phyloP scores from a whole-genome alignment of 306 rosid species.

The Castanea sativa region DNA sequence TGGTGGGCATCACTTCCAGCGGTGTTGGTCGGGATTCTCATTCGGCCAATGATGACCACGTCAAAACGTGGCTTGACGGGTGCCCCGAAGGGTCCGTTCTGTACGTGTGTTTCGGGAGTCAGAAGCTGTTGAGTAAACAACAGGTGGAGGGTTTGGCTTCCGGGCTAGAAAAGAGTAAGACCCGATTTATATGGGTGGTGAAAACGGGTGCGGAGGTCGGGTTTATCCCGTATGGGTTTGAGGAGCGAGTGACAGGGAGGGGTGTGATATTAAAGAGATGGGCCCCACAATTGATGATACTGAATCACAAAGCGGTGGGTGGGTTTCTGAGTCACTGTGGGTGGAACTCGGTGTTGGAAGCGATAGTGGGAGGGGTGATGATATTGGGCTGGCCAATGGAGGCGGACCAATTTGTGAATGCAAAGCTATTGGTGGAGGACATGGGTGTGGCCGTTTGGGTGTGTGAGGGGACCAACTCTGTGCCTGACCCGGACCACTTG shows the following conservation, averaged over 20 bases:
- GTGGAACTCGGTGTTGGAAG: conserved; percentile 68
- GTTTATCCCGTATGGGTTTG: conserved; percentile 48
- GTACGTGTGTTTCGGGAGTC: conserved; percentile 77
- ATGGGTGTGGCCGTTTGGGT: conserved; percentile 40
- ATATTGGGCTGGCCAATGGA: conserved; percentile 85
- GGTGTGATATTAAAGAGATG: conserved; percentile 47
- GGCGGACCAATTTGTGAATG: conserved; percentile 66
- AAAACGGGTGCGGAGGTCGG: conserved; percentile 33
- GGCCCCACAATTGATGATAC: conserved; percentile 50
- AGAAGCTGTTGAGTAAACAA: conserved; percentile 38
- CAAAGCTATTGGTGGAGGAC: conserved; percentile 52
- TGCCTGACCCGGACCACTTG: conserved; percentile 48
- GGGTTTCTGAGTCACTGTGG: conserved; percentile 68
- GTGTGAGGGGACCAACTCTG: conserved; percentile 47
- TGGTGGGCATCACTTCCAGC: neutral
- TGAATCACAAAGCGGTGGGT: conserved; percentile 48
- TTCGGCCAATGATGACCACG: neutral
- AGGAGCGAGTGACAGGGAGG: conserved; percentile 39
- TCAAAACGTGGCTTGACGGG: conserved; percentile 45
- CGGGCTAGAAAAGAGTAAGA: conserved; percentile 51
- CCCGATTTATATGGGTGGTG: conserved; percentile 60
- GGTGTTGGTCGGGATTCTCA: neutral
- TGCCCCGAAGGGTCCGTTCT: conserved; percentile 55
- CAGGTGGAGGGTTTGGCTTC: conserved; percentile 67
- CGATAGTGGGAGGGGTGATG: conserved; percentile 37